A percentile compares a stretch with the other conserved stretches of the same genome.
phyloP scores from a whole-genome alignment of 2,329 filamentous ascomycete genomes.

The Penicillium sp. region DNA sequence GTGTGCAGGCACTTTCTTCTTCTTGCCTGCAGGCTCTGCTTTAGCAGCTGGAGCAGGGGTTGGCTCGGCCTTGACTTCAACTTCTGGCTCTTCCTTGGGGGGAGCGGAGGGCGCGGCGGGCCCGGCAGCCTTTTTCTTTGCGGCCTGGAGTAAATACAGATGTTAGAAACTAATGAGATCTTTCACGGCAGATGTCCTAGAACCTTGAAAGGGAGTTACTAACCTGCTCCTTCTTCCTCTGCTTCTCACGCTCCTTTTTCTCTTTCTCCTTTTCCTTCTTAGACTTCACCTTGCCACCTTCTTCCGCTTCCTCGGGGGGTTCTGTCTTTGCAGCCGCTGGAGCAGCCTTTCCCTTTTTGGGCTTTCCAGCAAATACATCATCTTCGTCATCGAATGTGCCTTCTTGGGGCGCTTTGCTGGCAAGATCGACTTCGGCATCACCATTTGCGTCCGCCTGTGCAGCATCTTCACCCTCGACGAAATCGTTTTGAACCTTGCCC shows the following conservation, averaged over 20 bases:
- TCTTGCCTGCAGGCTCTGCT: slow-evolving; percentile 65
- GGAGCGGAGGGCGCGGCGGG: slow-evolving; percentile 35
- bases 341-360: slow-evolving; percentile 59
- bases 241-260: slow-evolving; percentile 98
- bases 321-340: slow-evolving; percentile 40
- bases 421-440: slow-evolving; percentile 41
- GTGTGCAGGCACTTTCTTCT: slow-evolving; percentile 74
- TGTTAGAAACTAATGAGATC: slow-evolving; percentile 3
- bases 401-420: slow-evolving; percentile 72
- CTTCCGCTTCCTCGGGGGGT: slow-evolving; percentile 43
- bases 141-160: slow-evolving; percentile 52
- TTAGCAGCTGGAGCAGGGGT: slow-evolving; percentile 58
- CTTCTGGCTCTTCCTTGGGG: slow-evolving; percentile 49
- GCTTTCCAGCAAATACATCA: slow-evolving; percentile 76
- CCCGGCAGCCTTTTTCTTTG: slow-evolving; percentile 69
- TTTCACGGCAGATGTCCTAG: neutral
- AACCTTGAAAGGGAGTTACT: slow-evolving; percentile 20
- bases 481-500: slow-evolving; percentile 67
- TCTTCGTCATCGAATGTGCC: slow-evolving; percentile 78
- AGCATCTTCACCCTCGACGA: slow-evolving; percentile 65
- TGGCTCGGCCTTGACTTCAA: slow-evolving; percentile 78
- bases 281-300: slow-evolving; percentile 70
- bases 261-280: slow-evolving; percentile 98
- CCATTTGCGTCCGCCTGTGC: slow-evolving; percentile 36
- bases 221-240: slow-evolving; percentile 96